Conservation (phyloP, 805 yeast species). For the Vanderwaltozyma yarrowii region DNA sequence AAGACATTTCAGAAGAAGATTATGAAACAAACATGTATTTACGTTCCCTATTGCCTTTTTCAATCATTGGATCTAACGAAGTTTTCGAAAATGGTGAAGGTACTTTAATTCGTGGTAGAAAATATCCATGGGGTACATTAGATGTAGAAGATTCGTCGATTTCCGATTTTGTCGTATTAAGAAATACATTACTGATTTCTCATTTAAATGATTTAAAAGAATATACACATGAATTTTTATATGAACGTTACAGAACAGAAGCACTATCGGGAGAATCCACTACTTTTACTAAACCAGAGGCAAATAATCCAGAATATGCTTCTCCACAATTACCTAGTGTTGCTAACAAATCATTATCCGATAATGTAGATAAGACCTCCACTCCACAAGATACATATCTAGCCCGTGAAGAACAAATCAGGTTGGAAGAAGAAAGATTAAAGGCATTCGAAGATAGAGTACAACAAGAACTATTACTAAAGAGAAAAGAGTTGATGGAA, state of each 20-base stretch:
- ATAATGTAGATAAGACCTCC: background rate
- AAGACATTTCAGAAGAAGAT: conserved; percentile 48
- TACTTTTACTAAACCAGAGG: conserved; percentile 1
- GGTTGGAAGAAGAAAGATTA: conserved; percentile 80
- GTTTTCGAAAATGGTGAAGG: conserved; percentile 39
- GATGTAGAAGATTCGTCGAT: conserved; percentile 62
- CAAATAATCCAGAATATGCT: background rate
- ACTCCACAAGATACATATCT: conserved; percentile 33
- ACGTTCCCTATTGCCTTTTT: conserved; percentile 55
- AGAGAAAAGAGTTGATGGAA: conserved; percentile 72
- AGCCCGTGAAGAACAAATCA: conserved; percentile 81
- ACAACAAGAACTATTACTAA: conserved; percentile 71
- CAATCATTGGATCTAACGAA: conserved; percentile 60
- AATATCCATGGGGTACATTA: conserved; percentile 51
- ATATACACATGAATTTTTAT: conserved; percentile 73
- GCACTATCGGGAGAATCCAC: conserved; percentile 53
- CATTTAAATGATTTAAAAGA: conserved; percentile 86
- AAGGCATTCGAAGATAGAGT: conserved; percentile 80
- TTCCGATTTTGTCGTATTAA: conserved; percentile 71
- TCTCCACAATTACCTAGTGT: conserved; percentile 4
- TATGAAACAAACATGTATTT: conserved; percentile 55
- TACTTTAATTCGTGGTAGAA: conserved; percentile 36
- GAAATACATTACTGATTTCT: conserved; percentile 69
- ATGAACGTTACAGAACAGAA: conserved; percentile 84
- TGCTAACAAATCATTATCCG: background rate